phyloP scores from a whole-genome alignment of 257 asterid species.

The Misopates orontium region DNA sequence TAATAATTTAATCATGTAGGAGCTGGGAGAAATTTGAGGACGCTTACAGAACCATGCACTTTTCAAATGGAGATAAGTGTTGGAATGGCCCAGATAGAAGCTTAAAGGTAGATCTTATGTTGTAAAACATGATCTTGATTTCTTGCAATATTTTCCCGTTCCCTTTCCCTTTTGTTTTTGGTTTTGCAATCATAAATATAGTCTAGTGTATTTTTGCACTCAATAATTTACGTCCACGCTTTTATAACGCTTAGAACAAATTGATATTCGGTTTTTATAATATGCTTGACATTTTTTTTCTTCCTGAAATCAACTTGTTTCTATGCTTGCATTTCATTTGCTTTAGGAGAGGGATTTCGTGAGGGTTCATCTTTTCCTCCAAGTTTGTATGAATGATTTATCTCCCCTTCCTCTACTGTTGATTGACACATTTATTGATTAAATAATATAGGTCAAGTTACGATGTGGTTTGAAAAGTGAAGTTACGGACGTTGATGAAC shows the following conservation, averaged over 20 bases:
- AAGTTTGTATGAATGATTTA: constrained; percentile 3
- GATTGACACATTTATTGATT: constrained; percentile 1
- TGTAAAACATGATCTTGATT: constrained; percentile 13
- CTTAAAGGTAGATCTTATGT: constrained; percentile 56
- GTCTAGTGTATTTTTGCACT: not conserved
- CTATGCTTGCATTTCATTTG: constrained; percentile 15
- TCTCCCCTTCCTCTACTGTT: constrained; percentile 12
- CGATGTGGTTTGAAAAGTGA: constrained; percentile 91
- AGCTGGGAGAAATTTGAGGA: constrained; percentile 94
- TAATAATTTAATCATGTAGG: constrained; percentile 43
- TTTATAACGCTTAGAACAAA: not conserved
- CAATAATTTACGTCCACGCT: constrained; percentile 7
- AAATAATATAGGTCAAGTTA: constrained; percentile 64
- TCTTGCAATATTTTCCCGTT: constrained; percentile 22
- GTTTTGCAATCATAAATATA: constrained; percentile 2
- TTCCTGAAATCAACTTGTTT: constrained; percentile 19
- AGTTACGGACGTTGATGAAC: constrained; percentile 85
- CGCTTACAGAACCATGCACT: constrained; percentile 66
- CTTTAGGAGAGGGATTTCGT: constrained; percentile 11
- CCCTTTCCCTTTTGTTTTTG: not conserved
- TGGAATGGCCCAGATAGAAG: constrained; percentile 99
- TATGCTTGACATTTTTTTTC: constrained; percentile 12
- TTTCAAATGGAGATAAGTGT: constrained; percentile 84
- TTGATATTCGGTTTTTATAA: not conserved
- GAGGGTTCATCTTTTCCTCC: not conserved